These are phyloP conservation scores for Penicillium coprophilum DNA, from an alignment of 495 filamentous ascomycete species.

Conservation along the genomic window DNA sequence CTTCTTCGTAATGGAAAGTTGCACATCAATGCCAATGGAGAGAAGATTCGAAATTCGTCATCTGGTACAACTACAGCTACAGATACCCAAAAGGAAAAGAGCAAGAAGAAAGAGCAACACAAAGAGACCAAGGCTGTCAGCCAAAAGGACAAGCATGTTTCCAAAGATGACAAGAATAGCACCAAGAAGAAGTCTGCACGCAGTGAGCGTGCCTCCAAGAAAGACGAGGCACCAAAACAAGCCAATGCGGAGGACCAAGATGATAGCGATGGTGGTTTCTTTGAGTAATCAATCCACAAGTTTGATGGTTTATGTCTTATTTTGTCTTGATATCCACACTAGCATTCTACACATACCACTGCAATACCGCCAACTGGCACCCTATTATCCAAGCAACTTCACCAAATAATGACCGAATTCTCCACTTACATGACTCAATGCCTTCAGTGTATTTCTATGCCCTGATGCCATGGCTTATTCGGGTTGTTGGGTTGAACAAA, in stretches of 20 bases:
- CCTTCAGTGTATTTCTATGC: too few species aligned
- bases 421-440: too few species aligned
- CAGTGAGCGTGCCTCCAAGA: slow-evolving; percentile 14
- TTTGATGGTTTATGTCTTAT: slow-evolving; percentile 10
- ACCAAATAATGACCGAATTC: too few species aligned
- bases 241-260: slow-evolving; percentile 26
- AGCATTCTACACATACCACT: slow-evolving; percentile 13
- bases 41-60: slow-evolving; percentile 16
- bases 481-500: too few species aligned
- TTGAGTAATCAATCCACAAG: slow-evolving; percentile 30
- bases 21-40: slow-evolving; percentile 28
- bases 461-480: too few species aligned
- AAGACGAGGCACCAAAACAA: slow-evolving; percentile 13
- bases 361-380: background rate
- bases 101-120: slow-evolving; percentile 18
- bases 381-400: background rate
- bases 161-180: slow-evolving; percentile 13
- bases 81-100: slow-evolving; percentile 14
- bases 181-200: slow-evolving; percentile 14
- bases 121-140: slow-evolving; percentile 9
- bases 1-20: slow-evolving; percentile 55
- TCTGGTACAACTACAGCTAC: background rate
- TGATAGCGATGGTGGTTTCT: slow-evolving; percentile 61
- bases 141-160: slow-evolving; percentile 5
- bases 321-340: slow-evolving; percentile 25